phyloP scores from a whole-genome alignment of 768 basidiomycete species.

The Leccinum fibrillosum region DNA sequence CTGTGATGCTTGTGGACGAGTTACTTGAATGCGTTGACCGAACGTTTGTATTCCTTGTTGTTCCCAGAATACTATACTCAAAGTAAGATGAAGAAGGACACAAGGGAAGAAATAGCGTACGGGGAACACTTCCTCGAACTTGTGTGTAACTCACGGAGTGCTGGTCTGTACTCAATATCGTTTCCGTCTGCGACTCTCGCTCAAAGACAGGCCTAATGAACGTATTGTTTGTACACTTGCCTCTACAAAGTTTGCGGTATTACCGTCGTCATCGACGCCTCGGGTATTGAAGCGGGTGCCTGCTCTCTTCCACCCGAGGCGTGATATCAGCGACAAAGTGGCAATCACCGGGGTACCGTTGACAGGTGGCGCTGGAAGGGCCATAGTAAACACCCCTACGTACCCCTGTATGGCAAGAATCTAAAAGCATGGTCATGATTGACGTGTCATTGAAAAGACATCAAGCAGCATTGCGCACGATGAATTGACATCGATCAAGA shows the following conservation, averaged over 20 bases:
- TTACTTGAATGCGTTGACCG: conserved; percentile 91
- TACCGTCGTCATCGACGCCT: conserved; percentile 93
- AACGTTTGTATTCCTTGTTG: conserved; percentile 96
- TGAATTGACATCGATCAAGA: conserved; percentile 80
- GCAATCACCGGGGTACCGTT: conserved; percentile 70
- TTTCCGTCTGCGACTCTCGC: conserved; percentile 69
- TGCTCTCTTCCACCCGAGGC: conserved; percentile 92
- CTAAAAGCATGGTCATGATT: conserved; percentile 35
- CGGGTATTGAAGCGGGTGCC: conserved; percentile 97
- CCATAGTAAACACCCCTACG: conserved; percentile 78
- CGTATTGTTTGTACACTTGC: conserved; percentile 36
- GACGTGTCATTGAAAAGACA: conserved; percentile 6
- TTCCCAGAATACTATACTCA: conserved; percentile 88
- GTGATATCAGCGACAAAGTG: conserved; percentile 77
- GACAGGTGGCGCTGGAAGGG: conserved; percentile 70
- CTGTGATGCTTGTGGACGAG: conserved; percentile 92
- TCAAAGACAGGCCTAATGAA: conserved; percentile 3
- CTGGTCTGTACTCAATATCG: conserved; percentile 80
- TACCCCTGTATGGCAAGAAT: conserved; percentile 93
- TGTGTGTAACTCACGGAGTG: conserved; percentile 91
- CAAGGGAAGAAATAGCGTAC: conserved; percentile 45
- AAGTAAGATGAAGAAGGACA: conserved; percentile 8
- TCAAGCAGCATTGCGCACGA: conserved; percentile 49
- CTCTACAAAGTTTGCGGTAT: conserved; percentile 97
- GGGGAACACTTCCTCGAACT: conserved; percentile 91